phyloP scores from a whole-genome alignment of 169 alveolate genomes.

The Plasmodium berghei region DNA sequence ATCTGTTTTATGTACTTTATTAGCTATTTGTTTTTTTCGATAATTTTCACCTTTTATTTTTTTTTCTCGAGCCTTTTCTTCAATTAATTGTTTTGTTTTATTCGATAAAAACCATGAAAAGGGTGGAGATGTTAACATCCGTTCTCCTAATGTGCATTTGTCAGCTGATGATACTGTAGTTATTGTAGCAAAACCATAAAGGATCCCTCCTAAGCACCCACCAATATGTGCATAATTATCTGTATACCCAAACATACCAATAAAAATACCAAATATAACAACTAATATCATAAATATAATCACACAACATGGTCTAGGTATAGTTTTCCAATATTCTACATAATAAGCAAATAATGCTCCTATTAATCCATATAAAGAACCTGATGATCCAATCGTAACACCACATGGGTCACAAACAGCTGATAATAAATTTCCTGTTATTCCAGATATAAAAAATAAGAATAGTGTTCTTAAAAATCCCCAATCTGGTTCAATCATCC shows the following conservation, averaged over 20 bases:
- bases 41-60: conserved; percentile 77
- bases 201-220: conserved; percentile 87
- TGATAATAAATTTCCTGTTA: conserved; percentile 88
- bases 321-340: conserved; percentile 89
- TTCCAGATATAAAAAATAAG: conserved; percentile 85
- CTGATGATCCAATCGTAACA: conserved; percentile 92
- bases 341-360: conserved; percentile 91
- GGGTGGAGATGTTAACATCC: conserved; percentile 77
- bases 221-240: conserved; percentile 92
- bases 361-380: conserved; percentile 90
- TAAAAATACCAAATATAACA: conserved; percentile 82
- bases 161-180: conserved; percentile 86
- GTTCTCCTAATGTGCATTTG: conserved; percentile 79
- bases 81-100: conserved; percentile 60
- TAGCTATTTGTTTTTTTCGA: conserved; percentile 59
- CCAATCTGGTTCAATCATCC: conserved; percentile 94
- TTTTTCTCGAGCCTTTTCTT: conserved; percentile 71
- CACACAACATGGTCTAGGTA: conserved; percentile 88
- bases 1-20: conserved; percentile 71
- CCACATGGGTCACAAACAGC: conserved; percentile 91
- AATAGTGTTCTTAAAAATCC: conserved; percentile 88
- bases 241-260: conserved; percentile 86
- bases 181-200: conserved; percentile 87
- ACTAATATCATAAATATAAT: conserved; percentile 80
- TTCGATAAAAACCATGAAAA: conserved; percentile 78